These are phyloP conservation scores for Chlamydomonas sphaeroides DNA, from an alignment of 139 green algal species.

Conservation along the genomic window DNA sequence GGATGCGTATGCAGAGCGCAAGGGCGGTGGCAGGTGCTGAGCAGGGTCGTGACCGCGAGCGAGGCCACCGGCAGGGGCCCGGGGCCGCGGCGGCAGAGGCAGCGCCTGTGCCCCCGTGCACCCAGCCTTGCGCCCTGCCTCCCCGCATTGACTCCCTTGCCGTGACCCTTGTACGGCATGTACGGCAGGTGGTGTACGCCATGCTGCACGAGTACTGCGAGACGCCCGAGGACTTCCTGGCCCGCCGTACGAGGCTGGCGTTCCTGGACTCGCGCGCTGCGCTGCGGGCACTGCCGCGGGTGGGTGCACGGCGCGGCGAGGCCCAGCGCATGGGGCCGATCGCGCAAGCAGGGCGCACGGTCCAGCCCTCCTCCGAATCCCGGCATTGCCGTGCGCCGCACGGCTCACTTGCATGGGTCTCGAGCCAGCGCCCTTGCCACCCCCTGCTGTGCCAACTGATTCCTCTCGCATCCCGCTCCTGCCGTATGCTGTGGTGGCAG, in stretches of 20 bases:
- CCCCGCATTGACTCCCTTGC: background rate
- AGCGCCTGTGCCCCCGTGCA: background rate
- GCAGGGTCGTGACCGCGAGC: too few species aligned
- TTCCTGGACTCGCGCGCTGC: conserved; percentile 92
- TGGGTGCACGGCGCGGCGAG: conserved; percentile 37
- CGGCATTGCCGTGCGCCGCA: too few species aligned
- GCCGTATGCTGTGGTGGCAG: background rate
- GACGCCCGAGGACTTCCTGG: conserved; percentile 93
- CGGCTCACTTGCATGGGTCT: too few species aligned
- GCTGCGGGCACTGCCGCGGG: conserved; percentile 76
- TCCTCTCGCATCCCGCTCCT: background rate
- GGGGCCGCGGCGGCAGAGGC: too few species aligned
- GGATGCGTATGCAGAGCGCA: too few species aligned
- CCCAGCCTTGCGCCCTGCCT: background rate
- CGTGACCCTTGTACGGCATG: too few species aligned
- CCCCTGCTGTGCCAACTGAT: background rate
- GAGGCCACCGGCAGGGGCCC: too few species aligned
- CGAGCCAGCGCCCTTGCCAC: background rate
- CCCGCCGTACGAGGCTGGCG: conserved; percentile 88
- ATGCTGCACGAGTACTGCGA: conserved; percentile 88
- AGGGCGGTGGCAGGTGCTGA: too few species aligned
- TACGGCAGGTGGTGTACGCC: conserved; percentile 51
- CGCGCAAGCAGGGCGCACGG: background rate
- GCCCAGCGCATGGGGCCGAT: background rate
- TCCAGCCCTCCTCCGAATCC: too few species aligned